Evolutionary conservation across 2,329 filamentous ascomycete species (phyloP).

Genomic region (Calonectria fujianensis): DNA sequence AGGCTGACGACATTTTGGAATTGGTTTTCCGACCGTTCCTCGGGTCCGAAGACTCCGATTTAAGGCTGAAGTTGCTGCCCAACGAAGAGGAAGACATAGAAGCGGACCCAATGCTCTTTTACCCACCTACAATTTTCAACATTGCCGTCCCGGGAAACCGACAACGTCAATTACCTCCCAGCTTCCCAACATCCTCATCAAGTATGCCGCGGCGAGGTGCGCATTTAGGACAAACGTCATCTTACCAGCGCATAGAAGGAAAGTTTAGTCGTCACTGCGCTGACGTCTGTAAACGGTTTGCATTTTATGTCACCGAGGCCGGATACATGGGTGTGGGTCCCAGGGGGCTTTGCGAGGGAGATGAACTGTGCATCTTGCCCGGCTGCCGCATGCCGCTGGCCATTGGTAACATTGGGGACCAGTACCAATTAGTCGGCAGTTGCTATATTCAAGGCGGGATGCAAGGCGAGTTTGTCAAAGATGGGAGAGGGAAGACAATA

Average conservation of each 20-base stretch:
- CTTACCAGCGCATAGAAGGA: neutral
- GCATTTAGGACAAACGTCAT: neutral
- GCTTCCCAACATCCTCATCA: neutral
- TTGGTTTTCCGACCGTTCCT: neutral
- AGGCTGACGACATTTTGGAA: neutral
- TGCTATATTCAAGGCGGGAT: slow-evolving; percentile 1
- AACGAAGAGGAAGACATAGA: neutral
- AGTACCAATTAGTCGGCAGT: neutral
- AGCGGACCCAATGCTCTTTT: neutral
- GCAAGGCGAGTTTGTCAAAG: neutral
- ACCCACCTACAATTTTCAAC: neutral
- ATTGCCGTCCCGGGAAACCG: neutral
- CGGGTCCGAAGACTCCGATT: neutral
- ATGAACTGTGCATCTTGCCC: neutral
- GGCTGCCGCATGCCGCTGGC: neutral
- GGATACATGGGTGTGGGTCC: neutral
- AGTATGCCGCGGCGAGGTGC: neutral
- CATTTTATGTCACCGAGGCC: neutral
- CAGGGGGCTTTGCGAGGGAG: neutral
- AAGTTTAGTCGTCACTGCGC: neutral
- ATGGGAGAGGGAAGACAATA: neutral
- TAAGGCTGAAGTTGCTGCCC: neutral
- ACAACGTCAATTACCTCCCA: neutral
- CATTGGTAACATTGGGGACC: neutral
- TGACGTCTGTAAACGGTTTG: neutral